phyloP scores from a whole-genome alignment of 768 basidiomycete genomes.

The Hericium alpestre region DNA sequence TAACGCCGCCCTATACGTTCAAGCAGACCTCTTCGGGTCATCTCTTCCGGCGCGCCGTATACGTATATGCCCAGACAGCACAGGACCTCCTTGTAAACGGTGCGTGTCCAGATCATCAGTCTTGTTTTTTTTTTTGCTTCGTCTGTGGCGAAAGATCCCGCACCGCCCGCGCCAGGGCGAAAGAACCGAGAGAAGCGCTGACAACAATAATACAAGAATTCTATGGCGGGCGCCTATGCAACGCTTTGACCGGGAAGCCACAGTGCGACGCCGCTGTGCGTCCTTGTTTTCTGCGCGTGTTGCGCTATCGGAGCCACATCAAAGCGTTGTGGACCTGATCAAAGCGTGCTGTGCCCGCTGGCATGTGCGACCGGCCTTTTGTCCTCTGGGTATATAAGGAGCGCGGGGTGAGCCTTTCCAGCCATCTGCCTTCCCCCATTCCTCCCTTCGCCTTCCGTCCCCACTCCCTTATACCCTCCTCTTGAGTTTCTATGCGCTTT shows the following conservation, averaged over 20 bases:
- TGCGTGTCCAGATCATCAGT: too few species aligned
- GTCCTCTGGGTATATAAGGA: background rate
- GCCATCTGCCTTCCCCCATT: background rate
- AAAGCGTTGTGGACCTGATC: too few species aligned
- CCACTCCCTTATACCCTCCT: background rate
- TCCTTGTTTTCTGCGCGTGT: background rate
- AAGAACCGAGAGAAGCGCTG: background rate
- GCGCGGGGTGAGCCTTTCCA: background rate
- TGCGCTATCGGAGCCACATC: background rate
- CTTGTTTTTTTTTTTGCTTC: too few species aligned
- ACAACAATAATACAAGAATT: background rate
- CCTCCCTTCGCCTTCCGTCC: background rate
- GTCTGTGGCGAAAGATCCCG: too few species aligned
- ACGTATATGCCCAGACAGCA: too few species aligned
- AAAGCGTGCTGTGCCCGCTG: too few species aligned
- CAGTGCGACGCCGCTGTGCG: background rate
- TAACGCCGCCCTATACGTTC: too few species aligned
- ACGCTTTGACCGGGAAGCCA: background rate
- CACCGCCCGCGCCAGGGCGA: too few species aligned
- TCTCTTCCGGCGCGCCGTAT: too few species aligned
- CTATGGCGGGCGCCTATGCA: background rate
- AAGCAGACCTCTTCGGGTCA: too few species aligned
- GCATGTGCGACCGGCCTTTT: background rate
- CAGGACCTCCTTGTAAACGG: too few species aligned
- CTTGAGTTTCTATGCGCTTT: background rate